Conservation (phyloP, 495 filamentous ascomycete genomes). For the Hyaloscypha variabilis region DNA sequence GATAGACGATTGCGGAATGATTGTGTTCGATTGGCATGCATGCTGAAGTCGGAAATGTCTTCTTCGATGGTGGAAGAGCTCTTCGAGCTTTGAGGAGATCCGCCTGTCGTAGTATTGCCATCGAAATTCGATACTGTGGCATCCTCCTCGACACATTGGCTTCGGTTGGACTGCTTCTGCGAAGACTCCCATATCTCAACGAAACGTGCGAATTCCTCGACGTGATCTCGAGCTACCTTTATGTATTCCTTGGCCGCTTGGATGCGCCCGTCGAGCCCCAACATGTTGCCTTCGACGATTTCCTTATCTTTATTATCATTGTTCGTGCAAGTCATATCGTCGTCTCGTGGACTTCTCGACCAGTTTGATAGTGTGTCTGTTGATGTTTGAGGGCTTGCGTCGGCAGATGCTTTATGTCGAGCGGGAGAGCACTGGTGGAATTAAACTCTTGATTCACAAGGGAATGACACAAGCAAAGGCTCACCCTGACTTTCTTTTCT, state of each 20-base stretch:
- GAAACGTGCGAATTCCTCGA: neutral
- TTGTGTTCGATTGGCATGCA: neutral
- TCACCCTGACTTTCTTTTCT: neutral
- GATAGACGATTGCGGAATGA: neutral
- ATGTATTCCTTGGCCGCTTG: neutral
- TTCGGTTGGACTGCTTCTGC: neutral
- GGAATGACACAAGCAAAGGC: neutral
- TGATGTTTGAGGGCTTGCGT: neutral
- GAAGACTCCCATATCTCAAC: neutral
- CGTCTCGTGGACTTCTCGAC: neutral
- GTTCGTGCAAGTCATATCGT: neutral
- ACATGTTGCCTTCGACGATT: neutral
- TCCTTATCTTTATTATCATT: neutral
- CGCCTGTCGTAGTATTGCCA: neutral
- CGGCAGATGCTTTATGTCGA: neutral
- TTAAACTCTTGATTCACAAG: neutral
- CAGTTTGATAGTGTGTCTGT: neutral
- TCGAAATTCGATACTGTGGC: neutral
- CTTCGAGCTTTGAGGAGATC: neutral
- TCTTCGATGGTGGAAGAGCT: neutral
- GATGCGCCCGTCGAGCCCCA: neutral
- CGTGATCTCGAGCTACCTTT: neutral
- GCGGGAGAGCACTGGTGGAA: neutral
- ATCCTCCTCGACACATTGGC: neutral
- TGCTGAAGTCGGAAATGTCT: neutral